Evolutionary conservation across 1,284 basidiomycete genomes (phyloP), one percentile per base, ranked within the genome.

Genomic region (Naganishia liquefaciens): DNA sequence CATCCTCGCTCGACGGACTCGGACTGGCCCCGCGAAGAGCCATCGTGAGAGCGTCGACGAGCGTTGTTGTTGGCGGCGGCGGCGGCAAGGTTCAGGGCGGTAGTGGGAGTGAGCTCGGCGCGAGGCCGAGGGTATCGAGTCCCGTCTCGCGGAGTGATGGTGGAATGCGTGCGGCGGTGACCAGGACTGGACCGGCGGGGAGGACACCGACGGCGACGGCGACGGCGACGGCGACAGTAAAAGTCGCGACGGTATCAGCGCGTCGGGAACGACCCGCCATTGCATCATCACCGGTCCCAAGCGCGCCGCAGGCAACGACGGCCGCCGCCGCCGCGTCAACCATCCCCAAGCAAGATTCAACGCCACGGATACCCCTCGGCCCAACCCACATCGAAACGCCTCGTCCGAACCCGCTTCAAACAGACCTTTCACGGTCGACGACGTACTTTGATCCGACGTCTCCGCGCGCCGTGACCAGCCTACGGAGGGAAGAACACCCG

Each of bases 21-120:
- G 55, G 55, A 23, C 23, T 58, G 28, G 55, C 55, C 17, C 43
- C 55, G 44, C 17, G 44, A 17, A 30, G 55, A 9, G 46, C 39
- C n/a, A 21, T 58, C 17, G 55, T 58, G n/a, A 15, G 55, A 19
- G 55, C 55, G 2, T 11, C 43, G 19, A 58, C 55, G 27, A 58
- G 54, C 27, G n/a, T 28, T n/a, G 15, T 27, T 5, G n/a, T 43
- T 10, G 40, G 3, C 54, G 53, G 15, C 33, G 25, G 21, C 39
- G 3, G n/a, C n/a, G n/a, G n/a, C n/a, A n/a, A n/a, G n/a, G n/a
- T n/a, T n/a, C n/a, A n/a, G n/a, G n/a, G n/a, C 4, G 33, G 33
- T 37, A 13, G 4, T 7, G 13, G 33, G 33, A 37, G 33, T 37
- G 33, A 13, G 7, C 33, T 13, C 4, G 33, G 33, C 33, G 33